These are phyloP conservation scores for Ascochyta rabiei DNA, from an alignment of 2,329 filamentous ascomycete species.

Conservation along the genomic window DNA sequence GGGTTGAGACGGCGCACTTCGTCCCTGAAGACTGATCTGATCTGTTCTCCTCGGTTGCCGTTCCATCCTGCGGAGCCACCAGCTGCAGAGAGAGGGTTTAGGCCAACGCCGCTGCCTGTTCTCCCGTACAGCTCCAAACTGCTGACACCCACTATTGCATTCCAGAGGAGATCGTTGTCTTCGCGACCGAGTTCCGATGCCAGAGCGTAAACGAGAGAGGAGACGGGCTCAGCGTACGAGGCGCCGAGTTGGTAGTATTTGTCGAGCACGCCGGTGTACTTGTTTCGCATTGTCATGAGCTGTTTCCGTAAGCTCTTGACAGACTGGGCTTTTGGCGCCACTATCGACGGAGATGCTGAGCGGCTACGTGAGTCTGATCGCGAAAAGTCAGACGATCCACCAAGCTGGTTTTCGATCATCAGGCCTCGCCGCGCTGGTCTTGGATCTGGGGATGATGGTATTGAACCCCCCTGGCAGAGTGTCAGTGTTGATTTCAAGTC, in stretches of 20 bases:
- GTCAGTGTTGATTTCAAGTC: constrained; percentile 8
- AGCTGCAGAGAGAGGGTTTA: constrained; percentile 61
- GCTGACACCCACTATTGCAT: constrained; percentile 92
- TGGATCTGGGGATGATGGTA: constrained; percentile 69
- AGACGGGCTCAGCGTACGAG: constrained; percentile 93
- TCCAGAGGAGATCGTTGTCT: constrained; percentile 95
- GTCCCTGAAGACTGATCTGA: constrained; percentile 85
- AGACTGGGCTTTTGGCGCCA: constrained; percentile 65
- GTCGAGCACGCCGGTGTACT: constrained; percentile 77
- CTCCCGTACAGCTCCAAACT: constrained; percentile 90
- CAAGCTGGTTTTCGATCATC: constrained; percentile 37
- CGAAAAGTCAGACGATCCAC: constrained; percentile 49
- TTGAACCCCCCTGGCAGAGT: constrained; percentile 57
- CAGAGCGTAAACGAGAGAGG: constrained; percentile 90
- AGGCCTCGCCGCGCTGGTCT: constrained; percentile 67
- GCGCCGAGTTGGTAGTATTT: constrained; percentile 86
- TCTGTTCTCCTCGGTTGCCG: constrained; percentile 79
- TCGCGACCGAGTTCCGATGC: constrained; percentile 94
- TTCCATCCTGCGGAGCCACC: constrained; percentile 74
- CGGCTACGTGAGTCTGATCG: constrained; percentile 48
- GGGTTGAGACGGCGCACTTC: constrained; percentile 95
- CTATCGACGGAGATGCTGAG: constrained; percentile 43
- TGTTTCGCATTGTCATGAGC: constrained; percentile 74
- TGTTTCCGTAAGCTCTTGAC: constrained; percentile 73
- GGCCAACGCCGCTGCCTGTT: constrained; percentile 77